Percentiles rank a stretch among this genome's conserved stretches.
Conservation (phyloP, 768 basidiomycete genomes). For the Tephrocybe sp. region DNA sequence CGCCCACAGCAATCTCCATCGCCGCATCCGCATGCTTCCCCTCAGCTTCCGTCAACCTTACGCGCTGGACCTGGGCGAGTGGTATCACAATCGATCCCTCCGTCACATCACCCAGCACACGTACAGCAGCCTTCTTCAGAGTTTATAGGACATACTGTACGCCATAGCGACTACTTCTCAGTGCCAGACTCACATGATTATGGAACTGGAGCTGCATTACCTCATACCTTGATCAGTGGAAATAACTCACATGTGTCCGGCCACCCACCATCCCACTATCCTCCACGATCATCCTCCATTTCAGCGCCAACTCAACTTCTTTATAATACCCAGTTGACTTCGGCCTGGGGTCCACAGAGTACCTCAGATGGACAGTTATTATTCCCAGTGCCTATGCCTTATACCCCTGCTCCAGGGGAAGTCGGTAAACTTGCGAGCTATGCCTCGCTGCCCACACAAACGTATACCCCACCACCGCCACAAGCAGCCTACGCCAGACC, state of each 20-base stretch:
- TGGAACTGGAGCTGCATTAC: not conserved
- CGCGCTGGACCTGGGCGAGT: conserved; percentile 31
- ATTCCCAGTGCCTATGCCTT: conserved; percentile 32
- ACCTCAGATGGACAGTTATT: conserved; percentile 9
- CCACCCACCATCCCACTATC: not conserved
- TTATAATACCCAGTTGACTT: not conserved
- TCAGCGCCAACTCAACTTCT: not conserved
- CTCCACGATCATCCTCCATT: not conserved
- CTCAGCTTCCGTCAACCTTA: conserved; percentile 39
- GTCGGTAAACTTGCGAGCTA: not conserved
- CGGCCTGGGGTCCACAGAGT: not conserved
- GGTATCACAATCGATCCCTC: conserved; percentile 5
- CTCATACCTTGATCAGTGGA: not conserved
- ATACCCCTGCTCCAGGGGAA: not conserved
- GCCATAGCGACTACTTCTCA: conserved; percentile 1
- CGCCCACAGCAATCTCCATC: conserved; percentile 17
- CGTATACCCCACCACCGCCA: not conserved
- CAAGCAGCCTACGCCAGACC: not conserved
- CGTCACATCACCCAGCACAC: conserved; percentile 3
- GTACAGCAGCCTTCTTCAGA: conserved; percentile 12
- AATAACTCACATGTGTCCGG: not conserved
- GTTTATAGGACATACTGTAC: not conserved
- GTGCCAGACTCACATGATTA: not conserved
- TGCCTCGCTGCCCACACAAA: not conserved
- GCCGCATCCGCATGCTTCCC: conserved; percentile 7